Evolutionary conservation across 371 early-diverging fungal species (phyloP).

Genomic region (Mortierella sp.): DNA sequence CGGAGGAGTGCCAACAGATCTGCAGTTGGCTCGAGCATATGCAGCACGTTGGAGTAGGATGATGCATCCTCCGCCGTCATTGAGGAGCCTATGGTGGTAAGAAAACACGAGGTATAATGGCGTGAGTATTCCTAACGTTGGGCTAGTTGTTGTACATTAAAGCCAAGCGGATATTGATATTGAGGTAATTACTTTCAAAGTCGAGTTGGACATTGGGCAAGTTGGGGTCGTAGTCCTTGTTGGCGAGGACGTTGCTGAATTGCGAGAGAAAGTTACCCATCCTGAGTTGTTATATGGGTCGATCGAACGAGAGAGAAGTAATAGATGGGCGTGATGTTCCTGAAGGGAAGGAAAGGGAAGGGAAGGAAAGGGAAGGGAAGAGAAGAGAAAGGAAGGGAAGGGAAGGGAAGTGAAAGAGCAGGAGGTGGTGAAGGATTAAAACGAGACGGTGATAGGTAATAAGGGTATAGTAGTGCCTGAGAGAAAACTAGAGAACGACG

Average conservation of each 20-base stretch:
- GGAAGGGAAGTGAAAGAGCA: not conserved
- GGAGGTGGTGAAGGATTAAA: not conserved
- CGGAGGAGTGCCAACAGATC: slow-evolving; percentile 65
- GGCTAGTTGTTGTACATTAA: not conserved
- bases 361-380: not conserved
- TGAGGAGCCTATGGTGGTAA: slow-evolving; percentile 60
- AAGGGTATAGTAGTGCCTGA: slow-evolving; percentile 8
- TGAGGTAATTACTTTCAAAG: slow-evolving; percentile 39
- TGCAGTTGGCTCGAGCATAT: slow-evolving; percentile 64
- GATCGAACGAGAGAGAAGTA: not conserved
- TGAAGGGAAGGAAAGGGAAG: not conserved
- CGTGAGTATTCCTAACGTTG: not conserved
- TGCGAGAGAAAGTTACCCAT: slow-evolving; percentile 58
- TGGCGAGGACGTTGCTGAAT: slow-evolving; percentile 47
- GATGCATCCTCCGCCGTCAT: slow-evolving; percentile 66
- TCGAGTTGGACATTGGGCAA: slow-evolving; percentile 53
- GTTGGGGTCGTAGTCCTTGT: slow-evolving; percentile 44
- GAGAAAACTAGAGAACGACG: not conserved
- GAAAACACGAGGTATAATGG: not conserved
- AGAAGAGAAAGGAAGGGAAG: too few relatives aligned
- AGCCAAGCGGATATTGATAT: not conserved
- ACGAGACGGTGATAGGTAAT: not conserved
- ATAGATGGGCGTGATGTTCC: not conserved
- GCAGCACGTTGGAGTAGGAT: slow-evolving; percentile 64
- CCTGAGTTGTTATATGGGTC: not conserved